A percentile compares a stretch with the other conserved stretches of the same genome.
These are phyloP conservation scores for Byssothecium circinans DNA, from an alignment of 2,329 filamentous ascomycete genomes.

Conservation along the genomic window DNA sequence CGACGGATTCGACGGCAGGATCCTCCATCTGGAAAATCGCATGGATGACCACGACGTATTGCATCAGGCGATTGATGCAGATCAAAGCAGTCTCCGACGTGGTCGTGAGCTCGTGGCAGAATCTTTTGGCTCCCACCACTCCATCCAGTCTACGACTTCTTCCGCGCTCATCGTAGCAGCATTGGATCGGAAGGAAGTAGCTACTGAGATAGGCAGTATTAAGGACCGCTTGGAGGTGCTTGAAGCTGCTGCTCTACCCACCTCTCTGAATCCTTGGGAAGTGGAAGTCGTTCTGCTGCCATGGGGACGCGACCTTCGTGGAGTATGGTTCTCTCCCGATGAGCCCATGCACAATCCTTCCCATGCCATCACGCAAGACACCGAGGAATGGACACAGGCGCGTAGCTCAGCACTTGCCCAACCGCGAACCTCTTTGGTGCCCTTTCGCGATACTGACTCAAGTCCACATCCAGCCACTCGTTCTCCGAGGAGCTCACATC, in stretches of 20 bases:
- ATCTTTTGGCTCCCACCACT: conserved; percentile 48
- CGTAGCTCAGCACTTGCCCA: conserved; percentile 18
- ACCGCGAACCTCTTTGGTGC: conserved; percentile 5
- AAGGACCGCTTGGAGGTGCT: conserved; percentile 56
- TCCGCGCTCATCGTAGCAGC: conserved; percentile 40
- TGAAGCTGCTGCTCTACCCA: conserved; percentile 62
- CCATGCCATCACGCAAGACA: conserved; percentile 42
- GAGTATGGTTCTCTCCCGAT: conserved; percentile 55
- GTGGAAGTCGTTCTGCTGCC: conserved; percentile 76
- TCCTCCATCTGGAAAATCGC: conserved; percentile 68
- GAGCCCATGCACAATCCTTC: conserved; percentile 44
- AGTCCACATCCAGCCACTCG: conserved; percentile 20
- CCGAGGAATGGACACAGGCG: conserved; percentile 53
- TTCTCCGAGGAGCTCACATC: conserved; percentile 14
- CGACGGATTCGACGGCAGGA: conserved; percentile 66
- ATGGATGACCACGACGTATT: conserved; percentile 45
- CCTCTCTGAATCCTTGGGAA: conserved; percentile 66
- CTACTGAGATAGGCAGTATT: conserved; percentile 50
- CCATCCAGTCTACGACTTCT: conserved; percentile 42
- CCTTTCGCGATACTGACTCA: conserved; percentile 26
- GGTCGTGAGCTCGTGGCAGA: conserved; percentile 36
- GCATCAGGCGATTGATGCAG: conserved; percentile 34
- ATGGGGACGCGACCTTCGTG: conserved; percentile 60
- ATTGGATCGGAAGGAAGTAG: conserved; percentile 44
- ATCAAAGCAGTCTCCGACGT: conserved; percentile 30